A percentile compares a stretch with the other conserved stretches of the same genome.
Evolutionary conservation across 2,329 filamentous ascomycete species (phyloP).

Genomic region (Scedosporium boydii): DNA sequence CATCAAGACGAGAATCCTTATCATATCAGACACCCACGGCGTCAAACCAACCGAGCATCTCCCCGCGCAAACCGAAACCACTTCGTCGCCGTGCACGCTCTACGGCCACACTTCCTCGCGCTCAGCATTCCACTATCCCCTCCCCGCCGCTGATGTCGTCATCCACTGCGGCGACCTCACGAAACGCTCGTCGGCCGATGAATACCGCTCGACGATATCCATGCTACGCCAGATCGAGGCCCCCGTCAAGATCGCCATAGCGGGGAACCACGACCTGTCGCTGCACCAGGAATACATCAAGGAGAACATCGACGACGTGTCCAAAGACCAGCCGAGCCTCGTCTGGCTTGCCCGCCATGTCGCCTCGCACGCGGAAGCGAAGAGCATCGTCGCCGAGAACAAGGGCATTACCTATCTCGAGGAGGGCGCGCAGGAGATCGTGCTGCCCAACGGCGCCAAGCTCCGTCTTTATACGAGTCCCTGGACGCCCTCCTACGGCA

Average conservation of each 20-base stretch:
- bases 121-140: conserved; percentile 3
- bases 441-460: conserved; percentile 27
- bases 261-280: conserved; percentile 42
- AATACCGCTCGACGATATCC: conserved; percentile 26
- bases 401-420: conserved; percentile 26
- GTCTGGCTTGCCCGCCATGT: neutral
- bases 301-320: neutral
- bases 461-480: conserved; percentile 36
- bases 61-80: neutral
- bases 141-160: conserved; percentile 26
- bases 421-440: conserved; percentile 30
- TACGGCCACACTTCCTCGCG: conserved; percentile 3
- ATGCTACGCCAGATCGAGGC: conserved; percentile 29
- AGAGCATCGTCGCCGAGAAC: neutral
- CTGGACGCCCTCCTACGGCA: conserved; percentile 27
- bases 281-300: conserved; percentile 17
- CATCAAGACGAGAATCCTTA: conserved; percentile 5
- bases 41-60: neutral
- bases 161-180: conserved; percentile 44
- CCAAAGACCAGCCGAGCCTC: neutral
- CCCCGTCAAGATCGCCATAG: conserved; percentile 37
- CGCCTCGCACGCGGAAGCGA: conserved; percentile 2
- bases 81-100: neutral
- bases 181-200: conserved; percentile 28
- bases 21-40: conserved; percentile 8